Evolutionary conservation across 225 moss, liverwort and hornwort species (phyloP).

Genomic region (Climacium dendroides): DNA sequence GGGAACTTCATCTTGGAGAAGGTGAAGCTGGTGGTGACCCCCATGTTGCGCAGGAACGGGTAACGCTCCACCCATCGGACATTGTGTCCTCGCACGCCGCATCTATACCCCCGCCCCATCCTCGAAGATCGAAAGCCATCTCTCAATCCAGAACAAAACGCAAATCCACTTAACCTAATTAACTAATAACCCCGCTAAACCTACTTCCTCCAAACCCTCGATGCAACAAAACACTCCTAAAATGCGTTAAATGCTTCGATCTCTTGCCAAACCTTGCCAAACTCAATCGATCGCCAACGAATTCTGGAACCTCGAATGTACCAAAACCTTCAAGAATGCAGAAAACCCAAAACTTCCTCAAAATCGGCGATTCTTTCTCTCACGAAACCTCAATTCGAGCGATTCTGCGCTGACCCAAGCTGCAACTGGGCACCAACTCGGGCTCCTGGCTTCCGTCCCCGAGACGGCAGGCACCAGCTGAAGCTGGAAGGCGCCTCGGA

Average conservation of each 20-base stretch:
- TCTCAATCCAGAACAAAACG: not conserved
- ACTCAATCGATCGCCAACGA: not conserved
- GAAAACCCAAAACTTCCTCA: not conserved
- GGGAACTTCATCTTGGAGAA: constrained; percentile 21
- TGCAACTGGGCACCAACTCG: not conserved
- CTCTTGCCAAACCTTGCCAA: not conserved
- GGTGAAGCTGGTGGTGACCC: constrained; percentile 11
- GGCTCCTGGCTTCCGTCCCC: not conserved
- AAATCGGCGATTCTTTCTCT: not conserved
- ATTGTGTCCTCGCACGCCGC: constrained; percentile 21
- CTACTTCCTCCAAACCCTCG: not conserved
- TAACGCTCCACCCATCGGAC: not conserved
- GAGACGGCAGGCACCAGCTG: not conserved
- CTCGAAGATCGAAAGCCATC: constrained; percentile 17
- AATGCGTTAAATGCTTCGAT: not conserved
- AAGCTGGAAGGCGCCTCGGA: too few relatives aligned
- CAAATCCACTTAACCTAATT: not conserved
- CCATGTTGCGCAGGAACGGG: constrained; percentile 35
- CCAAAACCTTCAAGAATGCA: not conserved
- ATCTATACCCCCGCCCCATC: not conserved
- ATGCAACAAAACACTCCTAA: not conserved
- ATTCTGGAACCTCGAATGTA: not conserved
- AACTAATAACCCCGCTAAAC: not conserved
- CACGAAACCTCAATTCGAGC: not conserved
- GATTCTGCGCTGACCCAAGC: not conserved